phyloP scores from a whole-genome alignment of 768 basidiomycete species.

The Termitomyces sp. region DNA sequence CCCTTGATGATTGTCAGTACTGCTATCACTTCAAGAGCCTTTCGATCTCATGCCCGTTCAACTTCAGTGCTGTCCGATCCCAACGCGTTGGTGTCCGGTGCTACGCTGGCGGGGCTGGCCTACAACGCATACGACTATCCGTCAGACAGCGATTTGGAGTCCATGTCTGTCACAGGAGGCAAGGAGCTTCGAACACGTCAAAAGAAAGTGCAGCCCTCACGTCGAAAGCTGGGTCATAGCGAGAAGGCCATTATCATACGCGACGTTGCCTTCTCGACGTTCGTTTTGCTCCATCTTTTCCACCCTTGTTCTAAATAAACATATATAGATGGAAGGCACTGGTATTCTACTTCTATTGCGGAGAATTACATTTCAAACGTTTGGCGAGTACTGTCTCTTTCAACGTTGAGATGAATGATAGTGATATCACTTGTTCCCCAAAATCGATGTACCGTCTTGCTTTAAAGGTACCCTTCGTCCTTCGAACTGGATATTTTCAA shows the following conservation, averaged over 20 bases:
- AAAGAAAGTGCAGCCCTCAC: neutral
- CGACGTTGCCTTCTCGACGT: slow-evolving; percentile 17
- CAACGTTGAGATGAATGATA: slow-evolving; percentile 10
- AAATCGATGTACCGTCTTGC: slow-evolving; percentile 40
- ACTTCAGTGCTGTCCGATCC: slow-evolving; percentile 5
- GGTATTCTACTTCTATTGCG: slow-evolving; percentile 32
- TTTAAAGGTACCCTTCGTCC: slow-evolving; percentile 24
- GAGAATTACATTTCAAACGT: slow-evolving; percentile 24
- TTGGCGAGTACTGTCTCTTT: slow-evolving; percentile 5
- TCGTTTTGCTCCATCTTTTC: neutral
- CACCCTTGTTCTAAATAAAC: neutral
- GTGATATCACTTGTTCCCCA: slow-evolving; percentile 23
- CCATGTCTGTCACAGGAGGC: neutral
- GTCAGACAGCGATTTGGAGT: slow-evolving; percentile 17
- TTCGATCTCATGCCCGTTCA: neutral
- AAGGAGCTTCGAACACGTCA: neutral
- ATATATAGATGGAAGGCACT: slow-evolving; percentile 28
- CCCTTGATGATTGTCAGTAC: slow-evolving; percentile 14
- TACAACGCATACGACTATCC: slow-evolving; percentile 11
- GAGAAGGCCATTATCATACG: slow-evolving; percentile 11
- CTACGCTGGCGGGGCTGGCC: neutral
- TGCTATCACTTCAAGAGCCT: neutral
- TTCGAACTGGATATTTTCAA: neutral
- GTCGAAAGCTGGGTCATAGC: neutral
- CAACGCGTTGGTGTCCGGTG: slow-evolving; percentile 1